Conservation (phyloP, 2,329 filamentous ascomycete species). For the Cytospora mali region DNA sequence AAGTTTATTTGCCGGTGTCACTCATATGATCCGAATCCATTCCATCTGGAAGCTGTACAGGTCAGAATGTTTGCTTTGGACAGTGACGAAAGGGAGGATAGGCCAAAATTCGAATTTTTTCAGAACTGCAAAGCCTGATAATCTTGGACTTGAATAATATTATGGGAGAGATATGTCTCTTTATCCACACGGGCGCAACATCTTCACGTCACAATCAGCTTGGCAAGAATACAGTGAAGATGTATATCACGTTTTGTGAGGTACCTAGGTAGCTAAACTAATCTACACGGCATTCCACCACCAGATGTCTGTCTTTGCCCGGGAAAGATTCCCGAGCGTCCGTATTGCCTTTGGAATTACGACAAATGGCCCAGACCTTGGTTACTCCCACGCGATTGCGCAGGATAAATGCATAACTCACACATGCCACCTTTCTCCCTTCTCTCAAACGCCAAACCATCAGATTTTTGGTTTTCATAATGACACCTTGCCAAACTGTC, state of each 20-base stretch:
- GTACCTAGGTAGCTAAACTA: background rate
- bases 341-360: background rate
- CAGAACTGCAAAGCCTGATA: no score
- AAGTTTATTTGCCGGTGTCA: no score
- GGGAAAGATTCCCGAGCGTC: background rate
- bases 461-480: background rate
- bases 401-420: background rate
- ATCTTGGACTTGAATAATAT: no score
- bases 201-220: background rate
- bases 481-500: background rate
- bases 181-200: background rate
- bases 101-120: no score
- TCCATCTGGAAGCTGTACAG: no score
- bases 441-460: slow-evolving; percentile 1
- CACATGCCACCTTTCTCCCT: background rate
- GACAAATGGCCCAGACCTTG: background rate
- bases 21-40: no score
- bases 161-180: background rate
- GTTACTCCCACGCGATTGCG: background rate
- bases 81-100: no score
- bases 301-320: background rate
- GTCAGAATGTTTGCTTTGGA: no score
- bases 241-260: background rate
- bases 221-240: background rate
- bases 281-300: slow-evolving; percentile 1